Conservation (phyloP, 2,329 filamentous ascomycete species). For the Colletotrichum truncatum region DNA sequence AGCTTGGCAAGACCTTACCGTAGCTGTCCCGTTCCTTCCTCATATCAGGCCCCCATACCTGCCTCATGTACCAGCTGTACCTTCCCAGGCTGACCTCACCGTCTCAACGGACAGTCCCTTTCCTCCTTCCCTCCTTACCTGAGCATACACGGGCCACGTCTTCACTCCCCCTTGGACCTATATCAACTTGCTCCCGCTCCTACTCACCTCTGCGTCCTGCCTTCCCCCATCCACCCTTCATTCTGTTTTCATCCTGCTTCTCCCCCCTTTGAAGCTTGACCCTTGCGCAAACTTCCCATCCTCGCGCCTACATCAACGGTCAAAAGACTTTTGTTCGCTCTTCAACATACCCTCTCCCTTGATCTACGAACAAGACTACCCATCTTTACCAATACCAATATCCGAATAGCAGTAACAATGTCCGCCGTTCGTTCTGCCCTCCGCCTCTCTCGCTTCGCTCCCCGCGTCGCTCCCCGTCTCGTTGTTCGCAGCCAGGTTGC, state of each 20-base stretch:
- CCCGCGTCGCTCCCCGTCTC: constrained; percentile 38
- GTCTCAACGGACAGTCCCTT: not conserved
- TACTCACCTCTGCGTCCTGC: not conserved
- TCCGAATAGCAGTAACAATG: constrained; percentile 17
- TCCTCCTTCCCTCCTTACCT: not conserved
- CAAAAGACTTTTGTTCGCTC: not conserved
- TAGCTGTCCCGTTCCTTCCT: constrained; percentile 6
- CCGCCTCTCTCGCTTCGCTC: constrained; percentile 22
- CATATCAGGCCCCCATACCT: not conserved
- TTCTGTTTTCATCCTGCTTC: not conserved
- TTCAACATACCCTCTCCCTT: not conserved
- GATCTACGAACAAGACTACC: not conserved
- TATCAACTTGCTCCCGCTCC: constrained; percentile 27
- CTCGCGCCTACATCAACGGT: constrained; percentile 20
- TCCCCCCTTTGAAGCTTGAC: constrained; percentile 17
- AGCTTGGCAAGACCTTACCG: not conserved
- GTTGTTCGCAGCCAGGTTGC: constrained; percentile 38
- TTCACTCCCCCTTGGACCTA: constrained; percentile 18
- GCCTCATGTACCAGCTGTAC: not conserved
- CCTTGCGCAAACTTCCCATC: constrained; percentile 3
- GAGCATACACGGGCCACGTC: constrained; percentile 23
- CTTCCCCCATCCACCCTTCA: constrained; percentile 8
- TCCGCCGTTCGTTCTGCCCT: constrained; percentile 26
- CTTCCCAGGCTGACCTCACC: constrained; percentile 11
- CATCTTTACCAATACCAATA: not conserved